Evolutionary conservation across 2,329 filamentous ascomycete genomes (phyloP).

Genomic region (Zasmidium cellare): DNA sequence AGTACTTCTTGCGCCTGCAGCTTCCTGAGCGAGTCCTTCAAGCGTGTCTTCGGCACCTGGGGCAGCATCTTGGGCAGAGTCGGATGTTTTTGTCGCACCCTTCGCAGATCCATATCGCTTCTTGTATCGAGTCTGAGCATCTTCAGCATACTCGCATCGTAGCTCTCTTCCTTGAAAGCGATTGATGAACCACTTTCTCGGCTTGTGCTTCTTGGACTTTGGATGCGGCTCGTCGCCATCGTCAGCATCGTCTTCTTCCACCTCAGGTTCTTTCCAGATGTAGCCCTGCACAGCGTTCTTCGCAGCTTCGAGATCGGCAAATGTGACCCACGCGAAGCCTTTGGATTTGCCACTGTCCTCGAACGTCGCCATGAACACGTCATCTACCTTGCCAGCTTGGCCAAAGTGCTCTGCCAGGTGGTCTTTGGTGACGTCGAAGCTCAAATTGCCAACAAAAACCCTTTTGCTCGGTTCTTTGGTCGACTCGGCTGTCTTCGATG

Average conservation of each 20-base stretch:
- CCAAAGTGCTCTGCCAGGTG: slow-evolving; percentile 77
- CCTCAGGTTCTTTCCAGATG: slow-evolving; percentile 63
- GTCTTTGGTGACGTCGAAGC: slow-evolving; percentile 64
- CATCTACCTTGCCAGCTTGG: slow-evolving; percentile 79
- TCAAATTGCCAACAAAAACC: slow-evolving; percentile 72
- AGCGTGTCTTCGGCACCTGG: slow-evolving; percentile 20
- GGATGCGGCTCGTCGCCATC: slow-evolving; percentile 42
- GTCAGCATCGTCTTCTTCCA: slow-evolving; percentile 52
- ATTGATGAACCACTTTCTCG: slow-evolving; percentile 77
- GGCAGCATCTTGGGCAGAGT: slow-evolving; percentile 15
- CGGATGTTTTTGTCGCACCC: slow-evolving; percentile 35
- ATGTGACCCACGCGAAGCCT: slow-evolving; percentile 93
- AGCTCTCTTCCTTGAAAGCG: slow-evolving; percentile 75
- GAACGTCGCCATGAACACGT: slow-evolving; percentile 89
- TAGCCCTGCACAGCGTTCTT: slow-evolving; percentile 79
- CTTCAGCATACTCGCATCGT: slow-evolving; percentile 91
- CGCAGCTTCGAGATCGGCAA: slow-evolving; percentile 74
- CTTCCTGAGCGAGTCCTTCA: slow-evolving; percentile 16
- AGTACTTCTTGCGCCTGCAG: slow-evolving; percentile 18
- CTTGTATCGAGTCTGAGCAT: slow-evolving; percentile 83
- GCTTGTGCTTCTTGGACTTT: slow-evolving; percentile 49
- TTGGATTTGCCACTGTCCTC: slow-evolving; percentile 98
- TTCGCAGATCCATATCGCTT: slow-evolving; percentile 93
- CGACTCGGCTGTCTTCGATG: slow-evolving; percentile 38
- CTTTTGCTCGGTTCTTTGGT: slow-evolving; percentile 70